Evolutionary conservation across 345 rosid genomes (phyloP).

Genomic region (Linum trigynum): DNA sequence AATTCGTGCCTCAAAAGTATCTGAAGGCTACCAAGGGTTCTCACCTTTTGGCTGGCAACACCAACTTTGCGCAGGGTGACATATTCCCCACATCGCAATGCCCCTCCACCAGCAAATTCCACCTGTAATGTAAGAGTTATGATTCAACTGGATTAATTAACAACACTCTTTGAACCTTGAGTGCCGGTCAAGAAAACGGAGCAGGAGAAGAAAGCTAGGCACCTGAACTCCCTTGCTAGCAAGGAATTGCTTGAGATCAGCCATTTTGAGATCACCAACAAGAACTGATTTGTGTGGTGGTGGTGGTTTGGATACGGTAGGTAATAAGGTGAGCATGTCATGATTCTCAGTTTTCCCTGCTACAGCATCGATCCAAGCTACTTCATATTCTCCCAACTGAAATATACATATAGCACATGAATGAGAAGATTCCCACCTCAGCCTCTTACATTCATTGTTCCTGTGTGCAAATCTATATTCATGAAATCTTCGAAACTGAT

Average conservation of each 20-base stretch:
- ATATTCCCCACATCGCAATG: constrained; percentile 82
- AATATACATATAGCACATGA: constrained; percentile 6
- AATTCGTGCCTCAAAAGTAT: neutral
- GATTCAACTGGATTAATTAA: neutral
- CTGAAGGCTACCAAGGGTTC: neutral
- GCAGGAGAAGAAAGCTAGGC: neutral
- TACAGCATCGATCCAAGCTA: constrained; percentile 87
- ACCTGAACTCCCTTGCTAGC: constrained; percentile 89
- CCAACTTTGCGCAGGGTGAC: constrained; percentile 83
- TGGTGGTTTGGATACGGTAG: constrained; percentile 38
- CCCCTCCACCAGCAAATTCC: constrained; percentile 90
- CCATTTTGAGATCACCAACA: constrained; percentile 86
- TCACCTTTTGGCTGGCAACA: constrained; percentile 69
- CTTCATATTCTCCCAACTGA: constrained; percentile 88
- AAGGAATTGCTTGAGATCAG: constrained; percentile 90
- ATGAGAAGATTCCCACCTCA: too few species aligned
- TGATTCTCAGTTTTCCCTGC: constrained; percentile 70
- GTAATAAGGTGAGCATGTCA: constrained; percentile 53
- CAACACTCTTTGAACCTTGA: neutral
- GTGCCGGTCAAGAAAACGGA: neutral
- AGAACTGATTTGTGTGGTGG: constrained; percentile 78
- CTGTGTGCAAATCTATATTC: neutral
- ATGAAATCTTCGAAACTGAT: too few species aligned
- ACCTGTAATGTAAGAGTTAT: constrained; percentile 32
- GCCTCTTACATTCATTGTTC: too few species aligned